These are phyloP conservation scores for Arctostaphylos glauca DNA, from an alignment of 148 eudicot genomes.

Conservation along the genomic window DNA sequence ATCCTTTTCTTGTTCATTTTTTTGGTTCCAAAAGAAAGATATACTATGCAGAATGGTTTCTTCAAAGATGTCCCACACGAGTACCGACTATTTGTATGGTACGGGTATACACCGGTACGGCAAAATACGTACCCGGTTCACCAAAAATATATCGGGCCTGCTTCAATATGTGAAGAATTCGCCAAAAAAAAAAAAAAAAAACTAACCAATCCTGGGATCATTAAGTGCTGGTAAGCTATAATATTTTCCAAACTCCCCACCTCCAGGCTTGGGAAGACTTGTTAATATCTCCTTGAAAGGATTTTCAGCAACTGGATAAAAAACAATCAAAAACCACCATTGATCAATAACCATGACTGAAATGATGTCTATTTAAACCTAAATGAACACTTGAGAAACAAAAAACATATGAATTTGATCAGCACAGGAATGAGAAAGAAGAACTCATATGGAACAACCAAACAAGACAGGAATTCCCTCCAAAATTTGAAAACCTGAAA, in stretches of 20 bases:
- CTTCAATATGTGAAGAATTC: background rate
- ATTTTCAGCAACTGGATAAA: conserved; percentile 65
- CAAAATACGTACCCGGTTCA: background rate
- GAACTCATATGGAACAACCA: background rate
- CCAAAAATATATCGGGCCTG: background rate
- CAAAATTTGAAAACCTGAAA: no score
- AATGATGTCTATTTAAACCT: background rate
- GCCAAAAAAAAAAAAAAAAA: background rate
- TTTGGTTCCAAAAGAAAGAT: no score
- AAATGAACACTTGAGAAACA: background rate
- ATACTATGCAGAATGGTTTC: no score
- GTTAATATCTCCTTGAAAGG: conserved; percentile 73
- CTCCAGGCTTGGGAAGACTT: conserved; percentile 76
- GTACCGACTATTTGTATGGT: no score
- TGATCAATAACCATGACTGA: background rate
- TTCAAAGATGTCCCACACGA: no score
- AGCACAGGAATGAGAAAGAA: background rate
- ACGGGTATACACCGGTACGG: no score
- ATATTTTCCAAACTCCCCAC: conserved; percentile 89
- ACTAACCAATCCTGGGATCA: conserved; percentile 79
- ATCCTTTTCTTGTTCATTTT: no score
- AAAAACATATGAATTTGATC: no score
- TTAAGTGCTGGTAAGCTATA: conserved; percentile 85
- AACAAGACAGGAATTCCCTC: no score
- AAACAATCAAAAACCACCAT: background rate